Conservation (phyloP, 1,284 basidiomycete genomes). For the Ustilago lituana region DNA sequence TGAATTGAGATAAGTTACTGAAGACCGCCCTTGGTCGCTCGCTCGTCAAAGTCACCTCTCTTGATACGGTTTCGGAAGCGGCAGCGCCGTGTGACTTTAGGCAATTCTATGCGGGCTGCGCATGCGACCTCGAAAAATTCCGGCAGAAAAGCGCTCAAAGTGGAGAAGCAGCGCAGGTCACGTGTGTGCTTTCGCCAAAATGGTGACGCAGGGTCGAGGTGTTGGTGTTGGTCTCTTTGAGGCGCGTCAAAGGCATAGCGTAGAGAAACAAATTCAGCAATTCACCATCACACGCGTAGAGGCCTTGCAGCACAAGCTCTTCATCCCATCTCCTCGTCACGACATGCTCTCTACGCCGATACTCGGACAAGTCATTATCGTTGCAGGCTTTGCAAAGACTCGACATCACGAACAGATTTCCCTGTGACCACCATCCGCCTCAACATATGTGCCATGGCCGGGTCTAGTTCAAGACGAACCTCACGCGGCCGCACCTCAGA, state of each 20-base stretch:
- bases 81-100: too few relatives aligned
- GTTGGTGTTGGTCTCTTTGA: slow-evolving; percentile 23
- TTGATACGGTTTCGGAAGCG: too few relatives aligned
- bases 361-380: too few relatives aligned
- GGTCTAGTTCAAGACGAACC: slow-evolving; percentile 8
- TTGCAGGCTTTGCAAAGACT: too few relatives aligned
- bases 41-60: too few relatives aligned
- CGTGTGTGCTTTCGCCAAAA: slow-evolving; percentile 27
- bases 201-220: slow-evolving; percentile 12
- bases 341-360: background rate
- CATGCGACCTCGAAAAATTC: background rate
- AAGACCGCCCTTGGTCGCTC: too few relatives aligned
- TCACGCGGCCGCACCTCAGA: slow-evolving; percentile 25
- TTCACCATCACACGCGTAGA: slow-evolving; percentile 4
- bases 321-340: background rate
- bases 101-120: background rate
- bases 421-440: too few relatives aligned
- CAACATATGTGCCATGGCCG: too few relatives aligned
- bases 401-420: too few relatives aligned
- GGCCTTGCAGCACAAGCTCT: background rate
- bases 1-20: too few relatives aligned
- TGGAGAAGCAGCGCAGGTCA: slow-evolving; percentile 18
- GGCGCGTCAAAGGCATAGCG: slow-evolving; percentile 21
- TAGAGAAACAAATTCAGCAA: too few relatives aligned
- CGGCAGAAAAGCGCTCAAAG: background rate